Conservation (phyloP, 1,284 basidiomycete species). For the Boletus holoroseus region DNA sequence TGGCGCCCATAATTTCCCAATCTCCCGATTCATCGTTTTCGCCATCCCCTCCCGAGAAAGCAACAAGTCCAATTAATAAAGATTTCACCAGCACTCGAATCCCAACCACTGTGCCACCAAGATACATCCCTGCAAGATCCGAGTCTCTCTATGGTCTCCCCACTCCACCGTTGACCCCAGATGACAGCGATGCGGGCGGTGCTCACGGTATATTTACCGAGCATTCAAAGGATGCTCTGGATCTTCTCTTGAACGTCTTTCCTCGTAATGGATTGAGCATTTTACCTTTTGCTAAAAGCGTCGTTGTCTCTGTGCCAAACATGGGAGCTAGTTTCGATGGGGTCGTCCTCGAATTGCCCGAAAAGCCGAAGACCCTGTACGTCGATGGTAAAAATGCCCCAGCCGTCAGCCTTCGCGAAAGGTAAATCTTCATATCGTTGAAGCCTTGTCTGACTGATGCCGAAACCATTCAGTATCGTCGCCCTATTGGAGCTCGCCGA, state of each 20-base stretch:
- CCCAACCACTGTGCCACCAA: conserved; percentile 35
- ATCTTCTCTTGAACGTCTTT: conserved; percentile 72
- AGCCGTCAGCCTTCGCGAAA: conserved; percentile 71
- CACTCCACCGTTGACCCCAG: conserved; percentile 39
- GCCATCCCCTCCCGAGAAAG: conserved; percentile 36
- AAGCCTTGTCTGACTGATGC: conserved; percentile 1
- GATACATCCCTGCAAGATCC: conserved; percentile 41
- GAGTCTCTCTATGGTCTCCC: conserved; percentile 31
- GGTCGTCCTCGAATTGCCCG: conserved; percentile 68
- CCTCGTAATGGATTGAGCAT: conserved; percentile 61
- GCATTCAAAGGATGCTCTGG: conserved; percentile 58
- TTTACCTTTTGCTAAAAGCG: conserved; percentile 64
- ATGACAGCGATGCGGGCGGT: conserved; percentile 32
- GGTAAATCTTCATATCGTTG: conserved; percentile 39
- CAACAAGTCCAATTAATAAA: conserved; percentile 29
- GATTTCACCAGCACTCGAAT: conserved; percentile 28
- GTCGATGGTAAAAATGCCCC: conserved; percentile 77
- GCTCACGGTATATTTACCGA: conserved; percentile 34
- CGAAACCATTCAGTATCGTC: conserved; percentile 53
- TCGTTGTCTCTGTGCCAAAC: conserved; percentile 63
- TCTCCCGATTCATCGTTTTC: conserved; percentile 40
- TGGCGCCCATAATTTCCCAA: conserved; percentile 56
- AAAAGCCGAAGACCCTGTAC: conserved; percentile 65
- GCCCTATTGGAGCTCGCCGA: conserved; percentile 78
- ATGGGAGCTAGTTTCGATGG: conserved; percentile 67